Percentiles rank a stretch among this genome's conserved stretches.
Evolutionary conservation across 2,329 filamentous ascomycete species (phyloP).

Genomic region (Shiraia sp.): DNA sequence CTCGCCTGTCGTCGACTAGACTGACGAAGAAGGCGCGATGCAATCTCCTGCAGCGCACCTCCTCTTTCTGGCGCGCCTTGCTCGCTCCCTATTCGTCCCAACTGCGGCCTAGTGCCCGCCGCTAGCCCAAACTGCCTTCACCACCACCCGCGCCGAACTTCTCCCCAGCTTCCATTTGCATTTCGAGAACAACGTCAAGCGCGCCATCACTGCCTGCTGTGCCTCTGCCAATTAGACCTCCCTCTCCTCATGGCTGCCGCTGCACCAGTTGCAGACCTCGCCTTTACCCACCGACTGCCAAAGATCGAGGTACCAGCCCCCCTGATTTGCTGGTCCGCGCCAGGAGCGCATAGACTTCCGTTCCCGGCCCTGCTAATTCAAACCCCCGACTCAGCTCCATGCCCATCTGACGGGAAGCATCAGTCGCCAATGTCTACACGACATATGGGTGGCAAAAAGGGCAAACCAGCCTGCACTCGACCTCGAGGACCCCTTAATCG

Average conservation of each 20-base stretch:
- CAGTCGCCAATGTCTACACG: constrained; percentile 70
- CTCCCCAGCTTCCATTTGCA: constrained; percentile 15
- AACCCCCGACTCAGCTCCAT: constrained; percentile 66
- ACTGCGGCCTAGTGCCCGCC: constrained; percentile 9
- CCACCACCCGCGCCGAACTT: constrained; percentile 14
- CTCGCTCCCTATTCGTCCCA: constrained; percentile 17
- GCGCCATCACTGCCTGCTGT: constrained; percentile 24
- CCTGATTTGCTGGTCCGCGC: constrained; percentile 17
- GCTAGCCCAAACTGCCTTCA: constrained; percentile 20
- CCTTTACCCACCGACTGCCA: constrained; percentile 44
- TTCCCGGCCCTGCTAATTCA: constrained; percentile 31
- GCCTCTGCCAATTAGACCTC: constrained; percentile 1
- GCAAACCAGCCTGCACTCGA: constrained; percentile 53
- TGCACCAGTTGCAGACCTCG: constrained; percentile 18
- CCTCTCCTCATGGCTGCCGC: constrained; percentile 23
- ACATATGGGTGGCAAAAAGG: constrained; percentile 70
- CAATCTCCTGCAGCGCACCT: constrained; percentile 34
- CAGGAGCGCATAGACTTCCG: constrained; percentile 27
- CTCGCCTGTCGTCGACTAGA: constrained; percentile 2
- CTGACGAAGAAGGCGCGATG: constrained; percentile 31
- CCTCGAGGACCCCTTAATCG: constrained; percentile 68
- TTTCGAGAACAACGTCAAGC: constrained; percentile 21
- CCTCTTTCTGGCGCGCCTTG: constrained; percentile 19
- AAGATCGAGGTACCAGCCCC: constrained; percentile 48
- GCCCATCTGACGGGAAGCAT: constrained; percentile 82